phyloP scores from a whole-genome alignment of 176 grass and related monocot species.

The Elaeis guineensis region DNA sequence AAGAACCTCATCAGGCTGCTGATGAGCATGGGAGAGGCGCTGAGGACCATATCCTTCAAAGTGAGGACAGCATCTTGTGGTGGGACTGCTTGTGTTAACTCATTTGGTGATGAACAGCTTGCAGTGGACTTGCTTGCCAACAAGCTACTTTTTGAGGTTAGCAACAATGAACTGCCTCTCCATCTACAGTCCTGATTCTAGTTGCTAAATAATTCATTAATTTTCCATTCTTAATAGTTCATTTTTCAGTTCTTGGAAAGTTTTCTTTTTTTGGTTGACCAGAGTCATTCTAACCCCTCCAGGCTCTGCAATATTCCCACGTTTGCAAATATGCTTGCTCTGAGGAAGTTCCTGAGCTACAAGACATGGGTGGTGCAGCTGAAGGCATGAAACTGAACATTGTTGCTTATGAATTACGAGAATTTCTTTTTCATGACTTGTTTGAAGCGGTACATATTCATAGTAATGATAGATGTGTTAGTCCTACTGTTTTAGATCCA shows the following conservation, averaged over 20 bases:
- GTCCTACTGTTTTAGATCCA: too few relatives aligned
- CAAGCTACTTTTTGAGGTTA: slow-evolving; percentile 82
- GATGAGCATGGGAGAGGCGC: slow-evolving; percentile 86
- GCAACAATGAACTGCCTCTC: too few relatives aligned
- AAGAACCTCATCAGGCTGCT: slow-evolving; percentile 90
- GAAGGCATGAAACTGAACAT: slow-evolving; percentile 39
- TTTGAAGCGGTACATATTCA: too few relatives aligned
- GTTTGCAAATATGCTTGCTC: slow-evolving; percentile 99
- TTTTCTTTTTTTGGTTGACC: not conserved
- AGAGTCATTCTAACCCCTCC: not conserved
- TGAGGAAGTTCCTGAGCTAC: slow-evolving; percentile 85
- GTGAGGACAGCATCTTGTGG: slow-evolving; percentile 82
- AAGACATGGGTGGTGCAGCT: slow-evolving; percentile 91
- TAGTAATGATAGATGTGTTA: too few relatives aligned
- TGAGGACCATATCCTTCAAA: slow-evolving; percentile 95
- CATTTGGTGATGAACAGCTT: slow-evolving; percentile 94
- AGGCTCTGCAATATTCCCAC: slow-evolving; percentile 86
- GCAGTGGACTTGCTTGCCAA: slow-evolving; percentile 88
- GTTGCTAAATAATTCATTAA: too few relatives aligned
- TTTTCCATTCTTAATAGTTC: too few relatives aligned
- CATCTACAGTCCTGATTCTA: too few relatives aligned
- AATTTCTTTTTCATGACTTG: too few relatives aligned
- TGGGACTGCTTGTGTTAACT: slow-evolving; percentile 85
- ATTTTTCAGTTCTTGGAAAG: too few relatives aligned
- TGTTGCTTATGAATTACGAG: too few relatives aligned